A percentile compares a stretch with the other conserved stretches of the same genome.
Conservation (phyloP, 768 basidiomycete species). For the Tricholoma hemisulphureum region DNA sequence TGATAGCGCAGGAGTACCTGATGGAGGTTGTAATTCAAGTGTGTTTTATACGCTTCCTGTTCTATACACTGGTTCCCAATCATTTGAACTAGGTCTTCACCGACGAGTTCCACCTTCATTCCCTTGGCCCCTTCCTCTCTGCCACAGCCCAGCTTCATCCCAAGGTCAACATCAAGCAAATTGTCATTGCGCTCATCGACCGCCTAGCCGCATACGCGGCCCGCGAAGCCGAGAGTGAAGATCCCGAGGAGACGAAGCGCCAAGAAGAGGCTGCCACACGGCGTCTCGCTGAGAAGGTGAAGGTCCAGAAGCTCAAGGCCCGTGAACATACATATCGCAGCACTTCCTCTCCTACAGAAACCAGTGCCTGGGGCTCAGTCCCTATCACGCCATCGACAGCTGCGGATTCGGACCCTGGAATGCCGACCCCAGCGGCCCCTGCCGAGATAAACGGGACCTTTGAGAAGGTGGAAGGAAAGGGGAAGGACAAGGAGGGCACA, state of each 20-base stretch:
- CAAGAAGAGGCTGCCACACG: conserved; percentile 93
- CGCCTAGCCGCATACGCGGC: conserved; percentile 94
- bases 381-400: conserved; percentile 38
- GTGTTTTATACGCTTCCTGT: conserved; percentile 15
- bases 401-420: conserved; percentile 29
- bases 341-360: conserved; percentile 37
- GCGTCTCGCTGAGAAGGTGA: conserved; percentile 85
- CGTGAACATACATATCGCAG: conserved; percentile 49
- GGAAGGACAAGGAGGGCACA: conserved; percentile 57
- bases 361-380: conserved; percentile 43
- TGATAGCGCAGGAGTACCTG: conserved; percentile 97
- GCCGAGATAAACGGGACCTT: conserved; percentile 24
- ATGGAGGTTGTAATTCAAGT: conserved; percentile 99
- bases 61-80: conserved; percentile 2
- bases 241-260: conserved; percentile 88
- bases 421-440: conserved; percentile 21
- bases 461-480: conserved; percentile 41
- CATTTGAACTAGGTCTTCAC: conserved; percentile 77
- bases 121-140: conserved; percentile 93
- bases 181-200: conserved; percentile 97
- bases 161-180: conserved; percentile 97
- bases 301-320: conserved; percentile 61
- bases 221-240: conserved; percentile 94
- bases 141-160: conserved; percentile 96
- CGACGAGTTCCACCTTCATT: conserved; percentile 96